Base-by-base conservation (phyloP, 495 filamentous ascomycete genomes). In the Penicillium coffeae region DNA sequence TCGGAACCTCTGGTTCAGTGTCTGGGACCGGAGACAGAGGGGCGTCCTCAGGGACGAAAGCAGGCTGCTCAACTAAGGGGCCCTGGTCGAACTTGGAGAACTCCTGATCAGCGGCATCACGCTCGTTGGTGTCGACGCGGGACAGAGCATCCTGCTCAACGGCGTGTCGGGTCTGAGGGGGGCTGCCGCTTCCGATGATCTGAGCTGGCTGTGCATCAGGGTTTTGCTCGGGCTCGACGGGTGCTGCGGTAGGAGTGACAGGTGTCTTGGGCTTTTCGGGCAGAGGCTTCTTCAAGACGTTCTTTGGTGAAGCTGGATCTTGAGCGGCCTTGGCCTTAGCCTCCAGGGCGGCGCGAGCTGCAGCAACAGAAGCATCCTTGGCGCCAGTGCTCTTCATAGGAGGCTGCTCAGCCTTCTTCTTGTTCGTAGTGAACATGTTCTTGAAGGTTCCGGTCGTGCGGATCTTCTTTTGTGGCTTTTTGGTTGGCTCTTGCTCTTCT, bases 1-100 rank as follows among this genome's bases (percentile, higher is more conserved):
- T 33, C 14, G 53, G 57, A 15, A 51, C 25, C 19, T 51, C 54
- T 6, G 34, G 14, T 19, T 58, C 54, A 14, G 35, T 33, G 12
- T 37, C 38, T 8, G 36, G 41, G 5, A 38, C 38, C n/a, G 45
- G 48, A 6, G 45, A 42, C 13, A 49, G 41, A 20, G 68, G 62
- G 5, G 50, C 76, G 32, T 85, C 84, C 6, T 83, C 78, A 0
- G 89, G 88, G 18, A 86, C 71, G 59, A 92, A 95, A 2, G 89
- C 89, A 19, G 93, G 93, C 59, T 90, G 83, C 32, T 98, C 92
- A 19, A 78, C 59, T 32, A 97, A 72, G 3, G 93, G 93, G 10
- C 93, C 93, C 70, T 96, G 91, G 61, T 91, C 84, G 61, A 97
- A 97, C 44, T 81, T 81, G 18, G 85, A 81, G 69, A 95, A 94